Percentiles rank a stretch among this genome's conserved stretches.
These are phyloP conservation scores for Rhodotorula graminis DNA, from an alignment of 768 basidiomycete species.

Conservation along the genomic window DNA sequence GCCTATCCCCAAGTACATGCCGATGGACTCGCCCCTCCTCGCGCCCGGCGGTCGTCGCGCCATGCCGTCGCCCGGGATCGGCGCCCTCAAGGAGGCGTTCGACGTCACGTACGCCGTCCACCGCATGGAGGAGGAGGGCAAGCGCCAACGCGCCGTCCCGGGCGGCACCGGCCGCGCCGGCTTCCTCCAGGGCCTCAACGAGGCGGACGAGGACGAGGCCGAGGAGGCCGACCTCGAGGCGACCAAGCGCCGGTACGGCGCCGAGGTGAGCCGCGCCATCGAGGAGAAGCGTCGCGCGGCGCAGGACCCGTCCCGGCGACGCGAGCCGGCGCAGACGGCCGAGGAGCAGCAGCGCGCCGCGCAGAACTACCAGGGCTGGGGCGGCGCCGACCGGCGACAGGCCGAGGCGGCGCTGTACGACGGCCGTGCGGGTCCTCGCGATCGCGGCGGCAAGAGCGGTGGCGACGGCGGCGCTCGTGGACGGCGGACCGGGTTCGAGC, in stretches of 20 bases:
- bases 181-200: conserved; percentile 80
- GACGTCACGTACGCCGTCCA: conserved; percentile 99
- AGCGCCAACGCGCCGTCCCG: conserved; percentile 64
- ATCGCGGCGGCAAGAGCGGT: conserved; percentile 50
- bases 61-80: conserved; percentile 78
- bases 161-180: conserved; percentile 78
- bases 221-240: conserved; percentile 57
- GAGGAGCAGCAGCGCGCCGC: conserved; percentile 38
- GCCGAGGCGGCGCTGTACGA: conserved; percentile 55
- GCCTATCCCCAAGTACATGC: conserved; percentile 47
- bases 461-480: conserved; percentile 31
- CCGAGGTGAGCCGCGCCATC: conserved; percentile 48
- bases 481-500: conserved; percentile 59
- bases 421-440: conserved; percentile 67
- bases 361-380: conserved; percentile 50
- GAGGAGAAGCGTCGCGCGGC: conserved; percentile 48
- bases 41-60: conserved; percentile 71
- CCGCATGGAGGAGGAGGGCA: conserved; percentile 96
- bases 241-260: conserved; percentile 50
- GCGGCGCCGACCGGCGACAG: conserved; percentile 50
- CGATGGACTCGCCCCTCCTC: conserved; percentile 82
- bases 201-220: conserved; percentile 71
- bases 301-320: conserved; percentile 44
- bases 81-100: conserved; percentile 93
- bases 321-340: conserved; percentile 27